Evolutionary conservation across 2,329 filamentous ascomycete genomes (phyloP), one percentile per base, ranked within the genome.

Genomic region (Trichoderma cornu-damae): DNA sequence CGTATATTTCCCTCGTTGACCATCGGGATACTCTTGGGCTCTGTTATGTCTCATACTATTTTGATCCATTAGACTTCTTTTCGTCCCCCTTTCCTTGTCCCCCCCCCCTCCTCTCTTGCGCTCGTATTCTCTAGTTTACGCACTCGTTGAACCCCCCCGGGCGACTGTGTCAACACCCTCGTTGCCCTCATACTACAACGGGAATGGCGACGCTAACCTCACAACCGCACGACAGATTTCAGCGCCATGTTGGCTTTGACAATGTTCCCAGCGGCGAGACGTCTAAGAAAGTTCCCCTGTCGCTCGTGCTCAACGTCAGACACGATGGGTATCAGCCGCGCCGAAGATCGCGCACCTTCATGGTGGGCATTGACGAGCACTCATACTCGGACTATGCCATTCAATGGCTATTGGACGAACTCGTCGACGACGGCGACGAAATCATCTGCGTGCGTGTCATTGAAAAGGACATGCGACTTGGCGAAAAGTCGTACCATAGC

Each of bases 341-440:
- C 40, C 86, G 90, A 60, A 82, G 89, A 59, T 94, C 89, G 54
- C 85, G 92, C 53, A 95, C 90, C 7, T 96, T 96, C 66, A 85
- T 96, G 69, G 93, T 92, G 62, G 92, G 92, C 18, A 88, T 92
- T 16, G 92, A 96, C 72, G 89, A 93, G 66, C 91, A 96, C 65
- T 83, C 90, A 59, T 96, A 96, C 72, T 96, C 90, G 6, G 89
- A 96, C 61, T 94, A 93, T 72, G 92, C 92, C 14, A 78, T 96
- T 16, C 89, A 95, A 71, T 96, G 91, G 91, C 79, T 96, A 50
- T 83, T 96, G 37, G 90, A 95, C 66, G 90, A 96, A 73, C 79
- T 96, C 57, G 90, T 96, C 38, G 91, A 96, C 66, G 92, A 96
- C 67, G 91, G 92, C 16, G 92, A 96, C 68, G 90, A 96, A 72